Conservation (phyloP, 192 early-diverging fungal species). For the Backusella circina region DNA sequence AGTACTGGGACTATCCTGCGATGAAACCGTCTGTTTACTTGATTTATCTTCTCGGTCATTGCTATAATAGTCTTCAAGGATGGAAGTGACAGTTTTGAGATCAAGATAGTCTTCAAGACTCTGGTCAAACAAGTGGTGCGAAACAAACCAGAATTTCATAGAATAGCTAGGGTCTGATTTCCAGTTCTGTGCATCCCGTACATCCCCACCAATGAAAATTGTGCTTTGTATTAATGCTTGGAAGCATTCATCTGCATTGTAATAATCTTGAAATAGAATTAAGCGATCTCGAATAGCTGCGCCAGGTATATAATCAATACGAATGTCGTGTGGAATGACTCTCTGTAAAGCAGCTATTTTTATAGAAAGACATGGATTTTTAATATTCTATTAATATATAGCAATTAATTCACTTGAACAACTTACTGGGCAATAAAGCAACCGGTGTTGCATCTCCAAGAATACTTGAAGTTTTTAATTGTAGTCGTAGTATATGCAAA, state of each 20-base stretch:
- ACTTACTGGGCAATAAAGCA: constrained; percentile 22
- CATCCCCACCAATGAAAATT: constrained; percentile 22
- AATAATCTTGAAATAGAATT: constrained; percentile 33
- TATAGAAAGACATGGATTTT: neutral
- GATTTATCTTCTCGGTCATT: neutral
- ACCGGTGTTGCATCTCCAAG: neutral
- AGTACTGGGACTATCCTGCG: neutral
- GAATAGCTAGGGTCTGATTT: constrained; percentile 4
- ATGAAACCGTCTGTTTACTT: neutral
- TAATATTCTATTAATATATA: neutral
- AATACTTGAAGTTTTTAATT: constrained; percentile 24
- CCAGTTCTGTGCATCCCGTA: constrained; percentile 25
- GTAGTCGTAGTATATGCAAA: constrained; percentile 23
- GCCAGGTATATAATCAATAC: constrained; percentile 32
- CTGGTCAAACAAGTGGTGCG: constrained; percentile 13
- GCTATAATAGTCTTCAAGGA: neutral
- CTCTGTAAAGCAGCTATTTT: constrained; percentile 25
- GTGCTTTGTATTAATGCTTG: constrained; percentile 15
- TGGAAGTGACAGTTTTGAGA: neutral
- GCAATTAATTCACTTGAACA: neutral
- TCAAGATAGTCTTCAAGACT: neutral
- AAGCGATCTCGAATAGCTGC: constrained; percentile 25
- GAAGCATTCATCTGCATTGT: constrained; percentile 28
- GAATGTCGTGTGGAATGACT: constrained; percentile 24
- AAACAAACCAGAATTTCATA: constrained; percentile 30